Percentiles rank a stretch among this genome's conserved stretches.
These are phyloP conservation scores for Xylaria sp. DNA, from an alignment of 2,329 filamentous ascomycete species.

Conservation along the genomic window DNA sequence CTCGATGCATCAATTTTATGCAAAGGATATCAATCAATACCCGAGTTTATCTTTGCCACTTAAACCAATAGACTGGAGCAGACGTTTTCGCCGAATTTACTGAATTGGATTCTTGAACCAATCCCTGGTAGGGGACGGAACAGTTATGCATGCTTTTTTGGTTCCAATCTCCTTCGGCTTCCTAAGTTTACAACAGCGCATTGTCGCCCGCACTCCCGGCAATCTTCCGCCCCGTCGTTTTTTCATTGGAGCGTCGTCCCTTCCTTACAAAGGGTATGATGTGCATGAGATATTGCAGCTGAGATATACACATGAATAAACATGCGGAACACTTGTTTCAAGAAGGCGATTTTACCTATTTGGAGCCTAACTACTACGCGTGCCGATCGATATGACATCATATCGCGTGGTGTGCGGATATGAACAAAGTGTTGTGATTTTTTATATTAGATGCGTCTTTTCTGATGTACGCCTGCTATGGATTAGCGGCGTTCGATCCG, in stretches of 20 bases:
- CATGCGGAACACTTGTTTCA: conserved; percentile 1
- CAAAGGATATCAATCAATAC: conserved; percentile 26
- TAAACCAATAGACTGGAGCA: conserved; percentile 25
- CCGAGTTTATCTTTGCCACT: conserved; percentile 20
- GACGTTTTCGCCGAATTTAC: conserved; percentile 15
- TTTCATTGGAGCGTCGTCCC: conserved; percentile 4
- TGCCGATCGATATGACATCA: conserved; percentile 2
- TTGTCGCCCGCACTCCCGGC: neutral
- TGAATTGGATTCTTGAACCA: conserved; percentile 10
- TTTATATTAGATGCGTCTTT: neutral
- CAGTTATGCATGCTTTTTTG: conserved; percentile 7
- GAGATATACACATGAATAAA: conserved; percentile 13
- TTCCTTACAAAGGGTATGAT: neutral
- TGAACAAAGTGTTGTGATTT: conserved; percentile 7
- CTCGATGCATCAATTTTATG: conserved; percentile 6
- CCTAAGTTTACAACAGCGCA: conserved; percentile 8
- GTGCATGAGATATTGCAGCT: conserved; percentile 11
- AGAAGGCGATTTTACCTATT: neutral
- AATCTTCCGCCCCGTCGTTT: neutral
- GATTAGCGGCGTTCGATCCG: neutral
- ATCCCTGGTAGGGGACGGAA: conserved; percentile 6
- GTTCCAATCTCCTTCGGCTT: conserved; percentile 10
- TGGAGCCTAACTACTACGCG: neutral
- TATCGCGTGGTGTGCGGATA: neutral
- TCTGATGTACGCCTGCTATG: neutral